Evolutionary conservation across 2,329 filamentous ascomycete species (phyloP).

Genomic region (Fusarium irregulare): DNA sequence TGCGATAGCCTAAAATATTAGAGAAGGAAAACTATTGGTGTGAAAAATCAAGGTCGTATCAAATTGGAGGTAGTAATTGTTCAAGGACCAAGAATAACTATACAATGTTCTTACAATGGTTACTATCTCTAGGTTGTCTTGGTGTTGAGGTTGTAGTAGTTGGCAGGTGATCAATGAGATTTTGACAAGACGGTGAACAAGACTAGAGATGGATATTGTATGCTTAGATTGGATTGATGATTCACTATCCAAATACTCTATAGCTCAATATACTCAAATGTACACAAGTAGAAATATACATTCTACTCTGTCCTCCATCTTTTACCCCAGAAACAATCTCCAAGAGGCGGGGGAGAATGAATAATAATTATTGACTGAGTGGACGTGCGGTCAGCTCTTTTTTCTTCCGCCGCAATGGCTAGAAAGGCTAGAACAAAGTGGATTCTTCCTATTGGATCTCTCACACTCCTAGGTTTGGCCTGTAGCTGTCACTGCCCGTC

Average conservation of each 20-base stretch:
- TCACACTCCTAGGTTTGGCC: not conserved
- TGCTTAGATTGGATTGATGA: too few relatives aligned
- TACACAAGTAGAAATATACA: not conserved
- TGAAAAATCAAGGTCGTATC: not conserved
- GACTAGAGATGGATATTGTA: not conserved
- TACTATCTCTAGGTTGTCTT: not conserved
- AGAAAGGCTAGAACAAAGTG: slow-evolving; percentile 40
- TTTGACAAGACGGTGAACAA: slow-evolving; percentile 2
- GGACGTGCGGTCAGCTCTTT: slow-evolving; percentile 3
- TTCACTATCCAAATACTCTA: not conserved
- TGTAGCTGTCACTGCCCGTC: not conserved
- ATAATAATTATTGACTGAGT: slow-evolving; percentile 17
- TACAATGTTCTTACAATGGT: not conserved
- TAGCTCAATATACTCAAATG: not conserved
- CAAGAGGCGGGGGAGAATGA: slow-evolving; percentile 25
- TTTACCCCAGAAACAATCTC: slow-evolving; percentile 35
- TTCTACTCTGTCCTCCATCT: not conserved
- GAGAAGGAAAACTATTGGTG: slow-evolving; percentile 13
- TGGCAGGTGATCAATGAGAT: not conserved
- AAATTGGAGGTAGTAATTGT: not conserved
- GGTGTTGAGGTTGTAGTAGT: slow-evolving; percentile 15
- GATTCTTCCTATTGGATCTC: slow-evolving; percentile 4
- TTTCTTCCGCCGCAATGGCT: slow-evolving; percentile 21
- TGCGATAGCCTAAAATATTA: slow-evolving; percentile 26
- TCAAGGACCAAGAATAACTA: not conserved